A percentile compares a stretch with the other conserved stretches of the same genome.
These are phyloP conservation scores for Remersonia thermophila DNA, from an alignment of 2,329 filamentous ascomycete species.

Conservation along the genomic window DNA sequence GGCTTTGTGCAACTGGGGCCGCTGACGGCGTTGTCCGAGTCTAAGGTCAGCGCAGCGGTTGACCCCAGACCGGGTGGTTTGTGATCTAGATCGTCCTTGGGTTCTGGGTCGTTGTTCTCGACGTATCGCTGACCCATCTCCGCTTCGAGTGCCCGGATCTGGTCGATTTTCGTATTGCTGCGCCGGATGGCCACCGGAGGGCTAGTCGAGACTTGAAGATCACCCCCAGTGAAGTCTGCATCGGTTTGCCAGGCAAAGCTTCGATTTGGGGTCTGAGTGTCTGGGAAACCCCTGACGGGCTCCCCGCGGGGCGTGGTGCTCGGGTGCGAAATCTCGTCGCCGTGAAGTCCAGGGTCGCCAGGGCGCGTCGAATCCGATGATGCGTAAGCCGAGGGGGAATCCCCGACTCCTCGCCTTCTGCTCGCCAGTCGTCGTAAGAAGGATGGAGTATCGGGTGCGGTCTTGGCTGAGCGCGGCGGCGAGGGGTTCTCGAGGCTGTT, in stretches of 20 bases:
- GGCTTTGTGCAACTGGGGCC: too few relatives aligned
- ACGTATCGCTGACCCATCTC: constrained; percentile 16
- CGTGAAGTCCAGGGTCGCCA: constrained; percentile 6
- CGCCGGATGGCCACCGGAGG: constrained; percentile 35
- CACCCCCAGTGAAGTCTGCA: constrained; percentile 44
- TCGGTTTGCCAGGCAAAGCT: constrained; percentile 45
- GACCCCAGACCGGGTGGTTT: too few relatives aligned
- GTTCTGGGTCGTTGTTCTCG: neutral
- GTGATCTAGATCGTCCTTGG: too few relatives aligned
- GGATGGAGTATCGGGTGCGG: constrained; percentile 7
- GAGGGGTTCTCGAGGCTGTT: constrained; percentile 21
- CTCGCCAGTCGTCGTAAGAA: constrained; percentile 14
- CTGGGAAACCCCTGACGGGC: constrained; percentile 5
- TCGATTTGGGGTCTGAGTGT: constrained; percentile 31
- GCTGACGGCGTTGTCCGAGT: too few relatives aligned
- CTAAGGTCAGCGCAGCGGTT: too few relatives aligned
- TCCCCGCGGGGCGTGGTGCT: neutral
- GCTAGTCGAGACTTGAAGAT: constrained; percentile 43
- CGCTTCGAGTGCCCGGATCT: constrained; percentile 25
- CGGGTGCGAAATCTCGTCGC: constrained; percentile 10
- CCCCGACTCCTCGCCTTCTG: constrained; percentile 11
- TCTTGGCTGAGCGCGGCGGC: constrained; percentile 13
- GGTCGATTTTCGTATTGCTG: constrained; percentile 24
- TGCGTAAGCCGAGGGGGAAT: constrained; percentile 4
- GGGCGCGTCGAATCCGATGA: constrained; percentile 15